Base-by-base conservation (phyloP, 1,284 basidiomycete genomes). In the Baeospora myosura region DNA sequence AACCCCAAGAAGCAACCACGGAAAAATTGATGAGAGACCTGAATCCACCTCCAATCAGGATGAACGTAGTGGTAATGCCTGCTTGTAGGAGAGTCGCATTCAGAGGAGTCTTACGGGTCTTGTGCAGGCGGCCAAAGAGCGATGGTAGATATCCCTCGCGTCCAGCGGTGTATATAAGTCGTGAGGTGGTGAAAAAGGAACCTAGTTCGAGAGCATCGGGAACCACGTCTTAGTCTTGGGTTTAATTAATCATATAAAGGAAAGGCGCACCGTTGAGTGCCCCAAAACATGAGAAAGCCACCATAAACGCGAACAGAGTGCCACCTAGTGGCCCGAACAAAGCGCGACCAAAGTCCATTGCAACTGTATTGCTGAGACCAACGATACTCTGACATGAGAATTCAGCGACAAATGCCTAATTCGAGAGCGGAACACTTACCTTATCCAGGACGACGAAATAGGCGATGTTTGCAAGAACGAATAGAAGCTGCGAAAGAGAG, bases 391-490 rank as follows among this genome's bases (percentile, higher is more conserved):
- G 39, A 25, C 29, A 23, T 35, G 16, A 28, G 16, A 22, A 17
- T 4, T 31, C 14, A 21, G 28, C 30, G 34, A 28, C 61, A 65
- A 56, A 30, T 30, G 3, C 28, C 12, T 30, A n/a, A 38, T 21
- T 4, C 59, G 57, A 1, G 66, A 63, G n/a, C n/a, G n/a, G n/a
- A n/a, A n/a, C n/a, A 21, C 66, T 51, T 44, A 77, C 77, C 58
- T 85, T 84, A 49, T 93, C 85, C n/a, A 98, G 72, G 1, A 96
- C 91, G 14, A 91, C 78, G 52, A 98, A 95, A 64, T 98, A 98
- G 0, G 92, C 81, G 6, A 94, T 52, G 58, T 97, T 97, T 5
- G 88, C 83, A 2, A 84, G 65, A 3, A 94, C 57, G 58, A 95
- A 97, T 30, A 94, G 69, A 7, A 71, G 51, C 75, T 87, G 42